Evolutionary conservation across 225 moss, liverwort and hornwort genomes (phyloP).

Genomic region (Takakia lepidozioides): DNA sequence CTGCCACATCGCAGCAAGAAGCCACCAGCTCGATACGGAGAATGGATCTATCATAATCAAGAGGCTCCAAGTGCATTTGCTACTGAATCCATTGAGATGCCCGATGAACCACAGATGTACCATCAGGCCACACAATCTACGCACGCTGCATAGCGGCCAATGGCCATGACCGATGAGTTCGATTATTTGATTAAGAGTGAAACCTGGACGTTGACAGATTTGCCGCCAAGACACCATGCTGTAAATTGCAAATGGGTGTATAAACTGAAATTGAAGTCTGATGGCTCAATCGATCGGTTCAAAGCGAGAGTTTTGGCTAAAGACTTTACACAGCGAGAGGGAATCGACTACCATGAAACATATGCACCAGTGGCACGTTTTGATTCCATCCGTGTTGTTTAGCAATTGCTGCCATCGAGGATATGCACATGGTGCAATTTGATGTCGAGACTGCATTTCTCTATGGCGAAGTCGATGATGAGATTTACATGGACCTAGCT

Average conservation of each 20-base stretch:
- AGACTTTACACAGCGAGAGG: background rate
- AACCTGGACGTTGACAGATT: slow-evolving; percentile 2
- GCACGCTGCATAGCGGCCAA: no score
- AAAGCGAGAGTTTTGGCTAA: slow-evolving; percentile 2
- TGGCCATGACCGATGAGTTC: no score
- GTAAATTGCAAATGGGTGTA: slow-evolving; percentile 8
- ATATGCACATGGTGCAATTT: slow-evolving; percentile 1
- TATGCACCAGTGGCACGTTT: slow-evolving; percentile 2
- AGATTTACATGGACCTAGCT: slow-evolving; percentile 2
- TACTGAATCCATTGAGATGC: no score
- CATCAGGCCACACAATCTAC: no score
- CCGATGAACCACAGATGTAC: no score
- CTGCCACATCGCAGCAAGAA: no score
- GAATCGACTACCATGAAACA: slow-evolving; percentile 7
- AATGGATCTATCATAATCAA: no score
- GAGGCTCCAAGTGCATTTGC: no score
- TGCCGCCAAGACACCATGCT: slow-evolving; percentile 1
- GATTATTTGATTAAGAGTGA: slow-evolving; percentile 1
- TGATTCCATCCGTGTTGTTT: background rate
- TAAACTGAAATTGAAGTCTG: background rate
- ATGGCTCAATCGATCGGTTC: background rate
- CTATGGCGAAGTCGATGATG: no score
- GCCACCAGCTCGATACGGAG: no score
- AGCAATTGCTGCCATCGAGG: background rate
- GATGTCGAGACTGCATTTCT: slow-evolving; percentile 4